These are phyloP conservation scores for Blastocystis sp. DNA, from an alignment of 352 stramenopile genomes.

Conservation along the genomic window DNA sequence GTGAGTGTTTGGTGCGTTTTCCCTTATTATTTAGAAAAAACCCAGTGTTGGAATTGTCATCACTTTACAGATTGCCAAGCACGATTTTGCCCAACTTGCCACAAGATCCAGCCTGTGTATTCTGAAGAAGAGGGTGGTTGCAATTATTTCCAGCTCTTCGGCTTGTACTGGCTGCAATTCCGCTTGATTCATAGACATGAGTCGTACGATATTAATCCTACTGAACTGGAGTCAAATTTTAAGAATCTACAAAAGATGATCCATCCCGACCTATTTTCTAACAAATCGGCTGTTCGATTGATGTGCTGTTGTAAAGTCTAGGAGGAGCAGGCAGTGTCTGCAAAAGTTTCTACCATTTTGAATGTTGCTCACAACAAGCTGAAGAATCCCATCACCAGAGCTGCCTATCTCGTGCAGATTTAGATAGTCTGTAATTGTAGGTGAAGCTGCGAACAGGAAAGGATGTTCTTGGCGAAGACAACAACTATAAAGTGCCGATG, in stretches of 20 bases:
- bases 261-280: conserved; percentile 55
- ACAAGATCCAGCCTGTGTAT: conserved; percentile 59
- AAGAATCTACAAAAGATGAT: conserved; percentile 50
- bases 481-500: conserved; percentile 52
- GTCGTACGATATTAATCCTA: conserved; percentile 46
- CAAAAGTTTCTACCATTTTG: conserved; percentile 28
- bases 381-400: conserved; percentile 46
- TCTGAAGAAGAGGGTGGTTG: conserved; percentile 18
- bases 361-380: conserved; percentile 59
- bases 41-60: conserved; percentile 53
- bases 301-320: background rate
- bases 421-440: background rate
- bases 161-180: background rate
- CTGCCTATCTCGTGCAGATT: conserved; percentile 17
- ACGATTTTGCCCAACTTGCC: conserved; percentile 53
- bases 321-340: conserved; percentile 47
- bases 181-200: background rate
- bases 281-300: background rate
- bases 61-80: conserved; percentile 39
- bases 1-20: background rate
- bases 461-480: conserved; percentile 31
- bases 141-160: conserved; percentile 58
- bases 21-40: background rate
- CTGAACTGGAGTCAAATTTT: conserved; percentile 34
- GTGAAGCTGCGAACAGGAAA: conserved; percentile 47